Percentiles rank a stretch among this genome's conserved stretches.
Conservation (phyloP, 768 basidiomycete genomes). For the Collybia sordida region DNA sequence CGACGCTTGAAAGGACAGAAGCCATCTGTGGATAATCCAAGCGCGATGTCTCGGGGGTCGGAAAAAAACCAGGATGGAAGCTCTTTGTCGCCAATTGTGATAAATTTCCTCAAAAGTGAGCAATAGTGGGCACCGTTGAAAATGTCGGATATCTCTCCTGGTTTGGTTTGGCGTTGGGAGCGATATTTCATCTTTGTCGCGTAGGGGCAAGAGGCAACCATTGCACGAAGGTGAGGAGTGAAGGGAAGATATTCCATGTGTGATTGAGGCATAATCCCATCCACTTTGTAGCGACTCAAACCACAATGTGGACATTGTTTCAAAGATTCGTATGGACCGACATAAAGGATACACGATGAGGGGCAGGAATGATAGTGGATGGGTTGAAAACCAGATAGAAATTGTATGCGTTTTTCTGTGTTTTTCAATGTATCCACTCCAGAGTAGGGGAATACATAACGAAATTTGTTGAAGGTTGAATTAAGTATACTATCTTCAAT, state of each 20-base stretch:
- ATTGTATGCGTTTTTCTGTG: slow-evolving; percentile 19
- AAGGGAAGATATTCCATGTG: slow-evolving; percentile 37
- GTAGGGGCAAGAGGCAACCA: background rate
- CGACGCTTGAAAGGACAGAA: slow-evolving; percentile 32
- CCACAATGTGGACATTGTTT: slow-evolving; percentile 35
- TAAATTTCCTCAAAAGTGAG: slow-evolving; percentile 14
- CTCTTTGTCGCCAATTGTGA: slow-evolving; percentile 23
- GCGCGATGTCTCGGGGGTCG: slow-evolving; percentile 34
- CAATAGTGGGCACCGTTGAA: slow-evolving; percentile 33
- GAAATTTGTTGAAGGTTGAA: slow-evolving; percentile 22
- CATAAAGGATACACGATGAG: slow-evolving; percentile 31
- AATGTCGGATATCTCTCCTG: slow-evolving; percentile 25
- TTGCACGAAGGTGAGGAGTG: background rate
- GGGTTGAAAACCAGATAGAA: slow-evolving; percentile 32
- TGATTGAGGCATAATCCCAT: slow-evolving; percentile 18
- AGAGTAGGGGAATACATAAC: slow-evolving; percentile 18
- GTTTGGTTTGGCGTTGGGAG: slow-evolving; percentile 6
- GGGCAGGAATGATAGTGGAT: slow-evolving; percentile 38
- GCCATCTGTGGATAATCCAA: slow-evolving; percentile 38
- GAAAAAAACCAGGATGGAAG: slow-evolving; percentile 29
- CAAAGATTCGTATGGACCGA: slow-evolving; percentile 16
- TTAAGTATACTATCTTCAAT: slow-evolving; percentile 16
- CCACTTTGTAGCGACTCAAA: slow-evolving; percentile 18
- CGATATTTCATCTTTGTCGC: slow-evolving; percentile 24
- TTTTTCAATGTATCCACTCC: slow-evolving; percentile 16